Evolutionary conservation across 805 yeast genomes (phyloP).

Genomic region (Candida montana): DNA sequence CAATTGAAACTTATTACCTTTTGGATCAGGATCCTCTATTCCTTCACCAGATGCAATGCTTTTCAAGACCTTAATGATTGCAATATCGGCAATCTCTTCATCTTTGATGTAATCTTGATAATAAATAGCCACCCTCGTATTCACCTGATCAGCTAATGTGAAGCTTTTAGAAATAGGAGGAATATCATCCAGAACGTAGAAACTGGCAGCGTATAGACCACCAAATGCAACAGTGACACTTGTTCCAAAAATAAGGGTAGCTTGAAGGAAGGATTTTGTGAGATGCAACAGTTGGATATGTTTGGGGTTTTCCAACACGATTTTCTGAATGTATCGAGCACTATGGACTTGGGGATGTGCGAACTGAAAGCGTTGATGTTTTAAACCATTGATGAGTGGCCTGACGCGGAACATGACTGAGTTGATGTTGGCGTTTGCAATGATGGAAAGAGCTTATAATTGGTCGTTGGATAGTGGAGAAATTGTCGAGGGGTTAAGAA

Average conservation of each 20-base stretch:
- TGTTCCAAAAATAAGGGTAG: slow-evolving; percentile 12
- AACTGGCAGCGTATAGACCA: slow-evolving; percentile 4
- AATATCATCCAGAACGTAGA: slow-evolving; percentile 8
- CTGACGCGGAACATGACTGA: background rate
- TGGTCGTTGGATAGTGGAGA: no score
- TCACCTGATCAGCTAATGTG: slow-evolving; percentile 2
- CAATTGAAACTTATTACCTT: slow-evolving; percentile 18
- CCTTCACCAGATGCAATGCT: slow-evolving; percentile 28
- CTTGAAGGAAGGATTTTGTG: slow-evolving; percentile 14
- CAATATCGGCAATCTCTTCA: slow-evolving; percentile 29
- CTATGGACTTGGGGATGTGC: background rate
- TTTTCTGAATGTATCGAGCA: slow-evolving; percentile 3
- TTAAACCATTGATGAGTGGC: background rate
- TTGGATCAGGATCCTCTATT: slow-evolving; percentile 16
- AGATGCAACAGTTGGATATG: slow-evolving; percentile 7
- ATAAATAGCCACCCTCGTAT: slow-evolving; percentile 31
- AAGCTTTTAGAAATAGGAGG: slow-evolving; percentile 12
- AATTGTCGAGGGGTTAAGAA: no score
- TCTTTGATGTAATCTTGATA: slow-evolving; percentile 32
- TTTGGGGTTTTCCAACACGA: background rate
- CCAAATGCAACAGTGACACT: slow-evolving; percentile 9
- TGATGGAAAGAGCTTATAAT: no score
- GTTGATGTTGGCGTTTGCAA: no score
- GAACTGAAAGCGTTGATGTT: background rate
- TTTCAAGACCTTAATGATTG: slow-evolving; percentile 28